Percentiles rank a stretch among this genome's conserved stretches.
These are phyloP conservation scores for Neofusicoccum ribis DNA, from an alignment of 2,329 filamentous ascomycete species.

Conservation along the genomic window DNA sequence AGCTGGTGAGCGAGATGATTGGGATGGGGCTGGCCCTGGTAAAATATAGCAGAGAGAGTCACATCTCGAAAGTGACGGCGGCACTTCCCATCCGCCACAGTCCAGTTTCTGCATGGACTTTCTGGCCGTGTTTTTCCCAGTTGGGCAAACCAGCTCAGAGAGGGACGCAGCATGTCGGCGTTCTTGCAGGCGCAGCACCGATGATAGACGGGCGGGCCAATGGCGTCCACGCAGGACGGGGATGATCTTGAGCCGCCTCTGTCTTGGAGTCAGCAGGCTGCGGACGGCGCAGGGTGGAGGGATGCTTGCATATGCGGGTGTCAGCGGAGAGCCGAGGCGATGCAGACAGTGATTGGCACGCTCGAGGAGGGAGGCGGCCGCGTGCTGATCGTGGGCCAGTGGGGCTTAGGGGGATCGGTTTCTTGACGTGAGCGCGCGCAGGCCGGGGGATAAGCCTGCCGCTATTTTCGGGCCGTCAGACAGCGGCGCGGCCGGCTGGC, in stretches of 20 bases:
- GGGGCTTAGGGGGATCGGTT: background rate
- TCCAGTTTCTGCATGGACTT: background rate
- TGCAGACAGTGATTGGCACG: background rate
- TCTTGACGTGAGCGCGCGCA: constrained; percentile 7
- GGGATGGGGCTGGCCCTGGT: background rate
- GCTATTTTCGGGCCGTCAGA: constrained; percentile 5
- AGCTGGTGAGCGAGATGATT: background rate
- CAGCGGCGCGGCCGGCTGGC: background rate
- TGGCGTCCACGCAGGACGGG: background rate
- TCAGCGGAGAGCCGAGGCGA: constrained; percentile 14
- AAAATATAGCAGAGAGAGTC: no score
- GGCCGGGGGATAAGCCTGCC: background rate
- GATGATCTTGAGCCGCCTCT: constrained; percentile 3
- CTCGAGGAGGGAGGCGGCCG: background rate
- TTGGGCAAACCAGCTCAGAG: background rate
- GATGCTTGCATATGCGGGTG: background rate
- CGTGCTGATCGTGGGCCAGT: background rate
- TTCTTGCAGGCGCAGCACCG: background rate
- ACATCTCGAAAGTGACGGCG: background rate
- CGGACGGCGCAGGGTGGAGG: background rate
- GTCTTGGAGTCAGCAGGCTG: background rate
- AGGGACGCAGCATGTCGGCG: constrained; percentile 2
- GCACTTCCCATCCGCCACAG: background rate
- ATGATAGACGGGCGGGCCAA: background rate
- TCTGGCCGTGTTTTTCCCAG: background rate